Percentiles rank a stretch among this genome's conserved stretches.
Conservation (phyloP, 805 yeast genomes). For the Starmerella ratchasimensis region DNA sequence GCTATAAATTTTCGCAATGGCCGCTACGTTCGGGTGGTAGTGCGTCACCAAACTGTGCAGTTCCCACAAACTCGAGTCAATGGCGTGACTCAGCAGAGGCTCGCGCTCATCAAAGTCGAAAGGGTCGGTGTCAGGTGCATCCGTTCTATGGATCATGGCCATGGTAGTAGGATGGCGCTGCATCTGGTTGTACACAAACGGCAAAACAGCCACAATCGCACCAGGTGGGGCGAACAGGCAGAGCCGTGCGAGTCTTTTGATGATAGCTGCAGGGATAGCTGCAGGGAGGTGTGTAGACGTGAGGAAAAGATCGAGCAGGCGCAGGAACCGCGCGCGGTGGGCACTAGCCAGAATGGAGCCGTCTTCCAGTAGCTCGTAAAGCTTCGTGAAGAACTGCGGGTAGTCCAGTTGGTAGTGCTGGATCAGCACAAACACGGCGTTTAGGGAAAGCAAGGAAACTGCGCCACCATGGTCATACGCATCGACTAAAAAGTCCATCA, state of each 20-base stretch:
- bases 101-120: constrained; percentile 49
- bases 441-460: constrained; percentile 64
- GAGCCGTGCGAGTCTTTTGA: constrained; percentile 65
- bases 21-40: constrained; percentile 90
- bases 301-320: constrained; percentile 73
- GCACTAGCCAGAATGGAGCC: constrained; percentile 61
- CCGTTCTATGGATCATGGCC: constrained; percentile 56
- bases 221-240: constrained; percentile 71
- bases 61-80: constrained; percentile 87
- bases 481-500: constrained; percentile 90
- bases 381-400: constrained; percentile 74
- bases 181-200: constrained; percentile 79
- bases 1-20: constrained; percentile 71
- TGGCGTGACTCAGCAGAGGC: constrained; percentile 67
- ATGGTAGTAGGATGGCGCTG: constrained; percentile 91
- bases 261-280: constrained; percentile 72
- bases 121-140: constrained; percentile 37
- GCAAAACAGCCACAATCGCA: constrained; percentile 73
- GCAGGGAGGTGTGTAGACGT: constrained; percentile 80
- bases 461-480: constrained; percentile 55
- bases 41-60: constrained; percentile 64
- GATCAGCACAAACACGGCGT: constrained; percentile 78
- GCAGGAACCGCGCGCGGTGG: constrained; percentile 74
- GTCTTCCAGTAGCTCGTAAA: constrained; percentile 60
- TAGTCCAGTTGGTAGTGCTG: constrained; percentile 72